Base-by-base conservation (phyloP, 2,329 filamentous ascomycete species). In the Penicillium olsonii region DNA sequence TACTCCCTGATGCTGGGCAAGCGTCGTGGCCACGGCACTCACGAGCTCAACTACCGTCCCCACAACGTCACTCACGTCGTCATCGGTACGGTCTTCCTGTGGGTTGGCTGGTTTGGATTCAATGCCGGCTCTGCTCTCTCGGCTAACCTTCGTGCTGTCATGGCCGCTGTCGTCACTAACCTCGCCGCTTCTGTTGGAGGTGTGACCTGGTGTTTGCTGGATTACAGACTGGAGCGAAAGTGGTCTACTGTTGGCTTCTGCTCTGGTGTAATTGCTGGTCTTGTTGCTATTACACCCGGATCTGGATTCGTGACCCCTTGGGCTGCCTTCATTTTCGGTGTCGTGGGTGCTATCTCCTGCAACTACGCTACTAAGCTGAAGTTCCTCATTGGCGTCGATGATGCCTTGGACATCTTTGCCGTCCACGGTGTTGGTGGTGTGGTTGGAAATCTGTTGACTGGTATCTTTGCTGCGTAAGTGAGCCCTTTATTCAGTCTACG, bases 91-190 rank as follows among this genome's bases (percentile, higher is more conserved):
- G 90, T 95, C 39, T 95, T 96, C 74, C 84, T 96, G 14, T 96
- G 91, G 90, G 88, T 95, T 14, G 91, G 91, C 45, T 96, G 90
- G 91, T 95, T 95, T 65, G 91, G 91, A 40, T 96, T 96, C 83
- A 96, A 95, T 63, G 90, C 88, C 42, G 90, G 90, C 56, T 91
- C 87, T 14, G 90, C 90, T 12, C 77, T 94, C 47, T 79, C 85
- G 41, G 90, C 90, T 43, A 95, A 94, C 70, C 72, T 95, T 65
- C 86, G 91, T 41, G 89, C 89, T 37, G 81, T 95, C 61, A 90
- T 95, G 85, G 91, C 91, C 37, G 88, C 87, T 10, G 79, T 92
- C 1, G 88, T 92, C 37, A 95, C 91, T 45, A 94, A 95, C 68
- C 75, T 95, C 24, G 86, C 90, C 19, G 91, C 90, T 29, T 90